Conservation (phyloP, 768 basidiomycete species). For the Dioszegia aurantiaca region DNA sequence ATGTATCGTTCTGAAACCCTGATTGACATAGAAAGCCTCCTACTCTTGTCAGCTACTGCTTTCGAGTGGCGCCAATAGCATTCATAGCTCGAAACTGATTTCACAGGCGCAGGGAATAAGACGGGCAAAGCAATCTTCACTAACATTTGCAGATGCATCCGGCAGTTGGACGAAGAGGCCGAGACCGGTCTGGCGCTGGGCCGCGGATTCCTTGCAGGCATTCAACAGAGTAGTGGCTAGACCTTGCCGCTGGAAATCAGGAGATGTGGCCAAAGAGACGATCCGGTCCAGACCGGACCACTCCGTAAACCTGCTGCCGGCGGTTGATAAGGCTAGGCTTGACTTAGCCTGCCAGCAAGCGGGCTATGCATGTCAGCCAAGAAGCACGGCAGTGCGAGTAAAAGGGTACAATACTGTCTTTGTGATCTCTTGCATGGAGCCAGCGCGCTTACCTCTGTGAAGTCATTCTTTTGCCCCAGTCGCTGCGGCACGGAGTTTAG, state of each 20-base stretch:
- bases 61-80: too few relatives aligned
- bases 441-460: slow-evolving; percentile 10
- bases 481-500: background rate
- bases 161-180: background rate
- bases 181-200: background rate
- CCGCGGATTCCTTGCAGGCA: background rate
- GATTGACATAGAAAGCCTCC: background rate
- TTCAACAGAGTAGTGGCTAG: slow-evolving; percentile 6
- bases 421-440: too few relatives aligned
- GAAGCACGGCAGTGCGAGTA: too few relatives aligned
- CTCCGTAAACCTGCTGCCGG: too few relatives aligned
- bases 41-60: background rate
- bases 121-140: too few relatives aligned
- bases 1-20: background rate
- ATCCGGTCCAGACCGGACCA: slow-evolving; percentile 2
- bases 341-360: too few relatives aligned
- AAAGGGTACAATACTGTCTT: too few relatives aligned
- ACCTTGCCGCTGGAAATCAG: background rate
- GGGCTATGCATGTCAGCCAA: too few relatives aligned
- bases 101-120: too few relatives aligned
- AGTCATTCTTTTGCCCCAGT: background rate
- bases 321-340: too few relatives aligned
- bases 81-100: too few relatives aligned
- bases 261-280: background rate
- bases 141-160: background rate